These are phyloP conservation scores for Evansstolkia leycettana DNA, from an alignment of 495 filamentous ascomycete species.

Conservation along the genomic window DNA sequence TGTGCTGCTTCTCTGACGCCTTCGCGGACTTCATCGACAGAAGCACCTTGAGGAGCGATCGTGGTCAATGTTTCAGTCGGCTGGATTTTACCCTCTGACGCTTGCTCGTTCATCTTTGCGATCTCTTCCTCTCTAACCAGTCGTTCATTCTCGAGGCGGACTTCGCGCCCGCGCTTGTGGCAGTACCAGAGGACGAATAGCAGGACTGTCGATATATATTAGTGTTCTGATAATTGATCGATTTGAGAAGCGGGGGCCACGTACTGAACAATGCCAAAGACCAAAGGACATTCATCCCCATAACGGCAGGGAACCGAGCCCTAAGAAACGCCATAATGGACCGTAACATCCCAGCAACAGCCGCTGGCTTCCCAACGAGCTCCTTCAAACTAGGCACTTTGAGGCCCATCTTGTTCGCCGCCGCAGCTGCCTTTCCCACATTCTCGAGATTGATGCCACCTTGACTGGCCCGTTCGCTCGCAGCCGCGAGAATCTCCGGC, in stretches of 20 bases:
- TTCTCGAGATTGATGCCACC: conserved; percentile 50
- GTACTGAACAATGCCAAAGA: conserved; percentile 72
- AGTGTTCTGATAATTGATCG: not conserved
- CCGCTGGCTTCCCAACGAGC: conserved; percentile 74
- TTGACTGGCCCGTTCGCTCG: conserved; percentile 54
- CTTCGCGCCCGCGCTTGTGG: conserved; percentile 83
- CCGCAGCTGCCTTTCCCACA: conserved; percentile 34
- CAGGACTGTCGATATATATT: conserved; percentile 42
- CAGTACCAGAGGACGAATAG: conserved; percentile 95
- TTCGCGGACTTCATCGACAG: conserved; percentile 26
- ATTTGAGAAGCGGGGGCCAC: conserved; percentile 13
- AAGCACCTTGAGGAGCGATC: conserved; percentile 32
- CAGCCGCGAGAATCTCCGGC: conserved; percentile 69
- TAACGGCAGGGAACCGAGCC: conserved; percentile 69
- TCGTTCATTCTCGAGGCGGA: conserved; percentile 60
- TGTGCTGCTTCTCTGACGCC: conserved; percentile 28
- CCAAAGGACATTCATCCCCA: conserved; percentile 77
- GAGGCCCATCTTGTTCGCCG: conserved; percentile 37
- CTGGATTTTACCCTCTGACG: conserved; percentile 20
- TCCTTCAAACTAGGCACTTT: conserved; percentile 56
- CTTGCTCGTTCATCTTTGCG: conserved; percentile 26
- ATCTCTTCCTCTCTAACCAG: conserved; percentile 39
- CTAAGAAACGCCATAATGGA: conserved; percentile 77
- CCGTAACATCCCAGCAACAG: conserved; percentile 68
- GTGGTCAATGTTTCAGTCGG: conserved; percentile 31